Evolutionary conservation across 495 filamentous ascomycete species (phyloP).

Genomic region (Talaromyces ruber): DNA sequence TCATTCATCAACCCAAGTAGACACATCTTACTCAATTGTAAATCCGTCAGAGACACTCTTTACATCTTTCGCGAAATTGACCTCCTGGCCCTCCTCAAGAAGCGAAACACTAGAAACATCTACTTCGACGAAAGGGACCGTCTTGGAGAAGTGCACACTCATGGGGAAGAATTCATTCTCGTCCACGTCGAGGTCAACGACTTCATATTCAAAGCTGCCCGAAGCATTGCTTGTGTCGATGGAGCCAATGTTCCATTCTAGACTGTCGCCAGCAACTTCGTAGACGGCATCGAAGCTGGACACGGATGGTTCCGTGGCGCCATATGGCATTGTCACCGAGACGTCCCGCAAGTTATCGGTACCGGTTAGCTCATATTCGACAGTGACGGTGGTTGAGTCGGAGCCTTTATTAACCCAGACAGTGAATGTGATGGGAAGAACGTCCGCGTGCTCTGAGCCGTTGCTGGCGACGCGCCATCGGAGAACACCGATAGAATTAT

Average conservation of each 20-base stretch:
- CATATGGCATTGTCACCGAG: conserved; percentile 75
- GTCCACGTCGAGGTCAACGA: conserved; percentile 63
- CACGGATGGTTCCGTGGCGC: conserved; percentile 73
- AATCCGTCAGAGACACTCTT: conserved; percentile 78
- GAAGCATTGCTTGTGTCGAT: conserved; percentile 72
- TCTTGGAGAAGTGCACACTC: conserved; percentile 82
- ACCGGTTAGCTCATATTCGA: conserved; percentile 88
- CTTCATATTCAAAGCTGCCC: conserved; percentile 91
- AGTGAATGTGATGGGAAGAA: conserved; percentile 82
- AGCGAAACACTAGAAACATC: conserved; percentile 71
- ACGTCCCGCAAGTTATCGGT: conserved; percentile 72
- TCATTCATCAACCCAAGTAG: background rate
- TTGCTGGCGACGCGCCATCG: conserved; percentile 76
- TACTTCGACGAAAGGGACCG: conserved; percentile 78
- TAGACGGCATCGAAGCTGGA: conserved; percentile 89
- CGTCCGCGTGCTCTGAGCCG: conserved; percentile 59
- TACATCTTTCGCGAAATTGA: conserved; percentile 83
- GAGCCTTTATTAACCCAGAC: conserved; percentile 90
- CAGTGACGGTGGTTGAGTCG: conserved; percentile 72
- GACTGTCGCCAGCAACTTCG: conserved; percentile 83
- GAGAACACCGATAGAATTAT: conserved; percentile 80
- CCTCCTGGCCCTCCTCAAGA: conserved; percentile 70
- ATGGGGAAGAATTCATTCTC: conserved; percentile 97
- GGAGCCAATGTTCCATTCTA: conserved; percentile 86
- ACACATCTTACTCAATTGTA: conserved; percentile 56